Evolutionary conservation across 2,329 filamentous ascomycete species (phyloP), one percentile per base, ranked within the genome.

Genomic region (Ceratocystis cacaofunesta): DNA sequence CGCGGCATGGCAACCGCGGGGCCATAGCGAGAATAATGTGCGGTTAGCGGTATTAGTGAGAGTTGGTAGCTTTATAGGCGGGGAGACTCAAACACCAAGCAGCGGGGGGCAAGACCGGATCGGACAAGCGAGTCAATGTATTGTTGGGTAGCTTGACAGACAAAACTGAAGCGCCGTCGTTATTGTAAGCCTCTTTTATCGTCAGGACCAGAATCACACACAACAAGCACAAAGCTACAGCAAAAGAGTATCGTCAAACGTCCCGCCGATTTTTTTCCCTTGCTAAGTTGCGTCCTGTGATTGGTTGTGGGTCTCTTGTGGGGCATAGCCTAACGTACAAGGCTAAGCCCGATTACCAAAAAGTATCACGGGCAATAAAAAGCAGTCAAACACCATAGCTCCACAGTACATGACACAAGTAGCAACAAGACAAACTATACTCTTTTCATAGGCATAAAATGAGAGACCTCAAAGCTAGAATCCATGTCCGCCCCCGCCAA

Each of bases 401-500:
- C 30, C 30, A 22, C 48, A 52, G 10, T 25, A 15, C 48, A 3
- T 25, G 0, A n/a, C n/a, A 61, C n/a, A 62, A 48, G 30, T 50
- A 50, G 5, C 3, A 30, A 32, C 7, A 62, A 62, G 55, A 19
- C 25, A 36, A n/a, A 3, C 28, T 10, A 15, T 28, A 4, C 3
- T 36, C 32, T 32, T 58, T 36, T 58, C 17, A 48, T 30, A 6
- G 5, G 44, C 30, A 30, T 50, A 22, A 7, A 44, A 46, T 6
- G 36, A 30, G 7, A 50, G 10, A n/a, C 28, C 36, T 41, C 36
- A 41, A 41, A 5, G 10, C 55, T 58, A 58, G 25, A 58, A 36
- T 36, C 55, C 55, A 36, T 36, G 55, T n/a, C 55, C 72, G 30
- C 75, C 70, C 2, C 77, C 75, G 1, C 82, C 81, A 70, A 85